Base-by-base conservation (phyloP, 176 grass and related monocot species). In the Dendrocalamus sinicus region DNA sequence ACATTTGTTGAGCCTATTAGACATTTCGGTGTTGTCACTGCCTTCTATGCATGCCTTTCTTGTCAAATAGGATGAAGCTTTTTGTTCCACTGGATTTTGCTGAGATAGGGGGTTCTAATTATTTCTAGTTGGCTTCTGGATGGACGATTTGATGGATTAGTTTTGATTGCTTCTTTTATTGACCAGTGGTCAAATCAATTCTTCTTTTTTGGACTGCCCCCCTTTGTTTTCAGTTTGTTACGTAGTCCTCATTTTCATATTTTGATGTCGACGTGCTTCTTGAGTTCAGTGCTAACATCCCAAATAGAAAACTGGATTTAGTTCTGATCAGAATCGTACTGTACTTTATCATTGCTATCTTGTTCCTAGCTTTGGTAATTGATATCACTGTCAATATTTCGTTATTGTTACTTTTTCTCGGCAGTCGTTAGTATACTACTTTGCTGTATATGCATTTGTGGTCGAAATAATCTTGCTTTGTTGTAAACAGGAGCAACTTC, bases 401-500 rank as follows among this genome's bases (percentile, higher is more conserved):
- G 16, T 78, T 82, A 17, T 14, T 63, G 1, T 12, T 19, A 81
- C 32, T 15, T 19, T 24, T 30, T 86, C 6, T 64, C 77, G 7
- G 1, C 3, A 59, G 8, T 22, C 4, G 10, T 78, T 23, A 75
- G 47, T 79, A 2, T 73, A 12, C 24, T 28, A 8, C 53, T 74
- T 72, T 76, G 6, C 16, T 77, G 23, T 53, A 65, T 45, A 40
- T 69, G n/a, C 60, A 81, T 65, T 55, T 81, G 13, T 69, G 17
- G 48, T 60, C 61, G 85, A 37, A 76, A 72, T 57, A 50, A 48
- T 53, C 13, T 41, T 62, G 43, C 52, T 75, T 85, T 84, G 17
- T 76, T 89, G 39, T 92, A 24, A 86, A 93, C 92, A 97, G 95
- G 95, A 79, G 90, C 95, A 52, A 97, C 95, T 15, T 97, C 95